phyloP scores from a whole-genome alignment of 768 basidiomycete species.

The Lactarius hengduanensis region DNA sequence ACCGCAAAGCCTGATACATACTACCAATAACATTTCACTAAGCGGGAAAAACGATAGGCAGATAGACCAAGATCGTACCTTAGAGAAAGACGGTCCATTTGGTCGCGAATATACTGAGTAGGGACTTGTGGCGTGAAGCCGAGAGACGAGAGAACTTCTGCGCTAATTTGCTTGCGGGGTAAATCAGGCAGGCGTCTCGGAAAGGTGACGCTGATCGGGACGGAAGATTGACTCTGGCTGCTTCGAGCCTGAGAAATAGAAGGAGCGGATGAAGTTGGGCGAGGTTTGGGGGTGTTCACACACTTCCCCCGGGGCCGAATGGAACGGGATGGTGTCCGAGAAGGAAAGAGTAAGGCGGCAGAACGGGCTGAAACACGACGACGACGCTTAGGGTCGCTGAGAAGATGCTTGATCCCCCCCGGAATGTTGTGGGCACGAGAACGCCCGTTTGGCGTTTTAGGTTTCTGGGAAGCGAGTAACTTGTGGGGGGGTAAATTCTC shows the following conservation, averaged over 20 bases:
- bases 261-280: neutral
- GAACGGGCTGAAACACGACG: slow-evolving; percentile 14
- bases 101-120: slow-evolving; percentile 20
- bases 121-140: slow-evolving; percentile 15
- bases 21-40: slow-evolving; percentile 6
- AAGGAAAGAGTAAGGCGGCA: neutral
- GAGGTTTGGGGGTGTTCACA: neutral
- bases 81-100: slow-evolving; percentile 11
- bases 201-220: slow-evolving; percentile 12
- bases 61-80: slow-evolving; percentile 1
- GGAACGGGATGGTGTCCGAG: neutral
- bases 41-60: neutral
- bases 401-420: slow-evolving; percentile 20
- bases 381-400: slow-evolving; percentile 20
- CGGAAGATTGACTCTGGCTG: neutral
- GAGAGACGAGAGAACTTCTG: slow-evolving; percentile 20
- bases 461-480: slow-evolving; percentile 1
- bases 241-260: neutral
- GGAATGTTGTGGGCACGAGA: slow-evolving; percentile 25
- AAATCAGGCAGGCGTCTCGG: slow-evolving; percentile 15
- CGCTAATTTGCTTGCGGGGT: slow-evolving; percentile 10
- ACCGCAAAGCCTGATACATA: slow-evolving; percentile 26
- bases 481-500: neutral
- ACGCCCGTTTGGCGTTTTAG: neutral
- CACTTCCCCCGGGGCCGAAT: neutral